Evolutionary conservation across 164 flowering plant genomes (phyloP).

Genomic region (Litsea cubeba): DNA sequence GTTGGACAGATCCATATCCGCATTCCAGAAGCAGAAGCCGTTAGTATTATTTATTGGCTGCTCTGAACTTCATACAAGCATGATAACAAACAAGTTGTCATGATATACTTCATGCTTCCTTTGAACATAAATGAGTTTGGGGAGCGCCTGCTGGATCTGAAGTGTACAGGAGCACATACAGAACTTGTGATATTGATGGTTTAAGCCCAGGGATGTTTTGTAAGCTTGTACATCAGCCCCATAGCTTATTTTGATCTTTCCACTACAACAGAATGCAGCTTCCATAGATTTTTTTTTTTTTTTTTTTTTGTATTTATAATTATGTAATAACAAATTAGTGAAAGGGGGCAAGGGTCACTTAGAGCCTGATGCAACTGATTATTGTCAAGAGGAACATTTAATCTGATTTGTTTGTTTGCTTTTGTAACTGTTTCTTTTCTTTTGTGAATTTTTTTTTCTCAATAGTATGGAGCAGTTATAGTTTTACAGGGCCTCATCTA

Average conservation of each 20-base stretch:
- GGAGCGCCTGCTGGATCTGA: too few species aligned
- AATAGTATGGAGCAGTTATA: too few species aligned
- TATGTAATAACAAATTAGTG: not conserved
- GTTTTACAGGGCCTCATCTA: too few species aligned
- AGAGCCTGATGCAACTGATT: not conserved
- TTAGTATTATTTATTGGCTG: not conserved
- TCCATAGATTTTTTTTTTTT: not conserved
- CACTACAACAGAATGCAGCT: not conserved
- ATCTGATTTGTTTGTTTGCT: not conserved
- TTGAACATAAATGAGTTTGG: not conserved
- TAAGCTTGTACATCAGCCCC: not conserved
- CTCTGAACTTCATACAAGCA: not conserved
- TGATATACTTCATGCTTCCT: not conserved
- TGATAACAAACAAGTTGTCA: not conserved
- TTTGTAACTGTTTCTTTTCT: not conserved
- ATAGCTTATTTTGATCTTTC: not conserved
- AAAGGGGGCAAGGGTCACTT: not conserved
- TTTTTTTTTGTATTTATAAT: not conserved
- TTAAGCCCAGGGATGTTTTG: not conserved
- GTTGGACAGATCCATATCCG: conserved; percentile 76
- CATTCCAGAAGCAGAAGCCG: conserved; percentile 15
- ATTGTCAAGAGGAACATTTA: not conserved
- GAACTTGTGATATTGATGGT: not conserved
- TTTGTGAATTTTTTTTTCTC: not conserved
- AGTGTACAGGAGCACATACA: too few species aligned